phyloP scores from a whole-genome alignment of 2,329 filamentous ascomycete species.

The Aspergillus sclerotialis region DNA sequence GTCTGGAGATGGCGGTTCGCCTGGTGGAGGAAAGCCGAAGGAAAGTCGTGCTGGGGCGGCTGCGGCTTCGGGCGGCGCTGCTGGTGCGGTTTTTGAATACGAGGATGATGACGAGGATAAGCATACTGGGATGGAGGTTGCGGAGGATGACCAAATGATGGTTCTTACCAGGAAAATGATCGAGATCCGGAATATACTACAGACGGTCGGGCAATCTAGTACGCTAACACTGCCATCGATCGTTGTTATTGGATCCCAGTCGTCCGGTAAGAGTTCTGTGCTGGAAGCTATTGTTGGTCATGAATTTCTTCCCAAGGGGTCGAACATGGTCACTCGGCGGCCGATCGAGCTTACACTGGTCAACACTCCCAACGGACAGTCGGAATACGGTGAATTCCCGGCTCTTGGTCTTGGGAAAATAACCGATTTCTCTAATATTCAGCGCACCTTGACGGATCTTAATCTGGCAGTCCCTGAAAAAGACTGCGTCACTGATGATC shows the following conservation, averaged over 20 bases:
- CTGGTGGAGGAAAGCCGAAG: conserved; percentile 45
- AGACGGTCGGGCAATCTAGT: conserved; percentile 85
- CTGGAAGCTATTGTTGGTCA: conserved; percentile 95
- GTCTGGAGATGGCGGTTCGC: conserved; percentile 38
- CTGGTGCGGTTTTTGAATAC: conserved; percentile 72
- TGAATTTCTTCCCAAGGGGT: conserved; percentile 95
- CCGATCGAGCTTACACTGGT: conserved; percentile 94
- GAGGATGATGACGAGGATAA: conserved; percentile 57
- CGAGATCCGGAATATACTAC: conserved; percentile 86
- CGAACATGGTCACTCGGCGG: conserved; percentile 94
- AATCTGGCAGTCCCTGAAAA: conserved; percentile 86
- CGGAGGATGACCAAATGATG: conserved; percentile 98
- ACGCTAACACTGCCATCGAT: conserved; percentile 87
- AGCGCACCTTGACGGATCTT: conserved; percentile 87
- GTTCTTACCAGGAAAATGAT: conserved; percentile 99
- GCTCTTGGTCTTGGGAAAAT: conserved; percentile 84
- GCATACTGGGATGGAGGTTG: conserved; percentile 56
- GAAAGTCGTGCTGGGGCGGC: conserved; percentile 47
- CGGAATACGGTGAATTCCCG: conserved; percentile 94
- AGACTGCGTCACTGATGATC: conserved; percentile 92
- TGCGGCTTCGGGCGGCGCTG: conserved; percentile 61
- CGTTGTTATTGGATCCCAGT: conserved; percentile 98
- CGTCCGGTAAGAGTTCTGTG: conserved; percentile 95
- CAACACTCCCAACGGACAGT: conserved; percentile 79
- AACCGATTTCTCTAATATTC: conserved; percentile 75